Evolutionary conservation across 176 grass and related monocot genomes (phyloP).

Genomic region (Cenchrus americanus): DNA sequence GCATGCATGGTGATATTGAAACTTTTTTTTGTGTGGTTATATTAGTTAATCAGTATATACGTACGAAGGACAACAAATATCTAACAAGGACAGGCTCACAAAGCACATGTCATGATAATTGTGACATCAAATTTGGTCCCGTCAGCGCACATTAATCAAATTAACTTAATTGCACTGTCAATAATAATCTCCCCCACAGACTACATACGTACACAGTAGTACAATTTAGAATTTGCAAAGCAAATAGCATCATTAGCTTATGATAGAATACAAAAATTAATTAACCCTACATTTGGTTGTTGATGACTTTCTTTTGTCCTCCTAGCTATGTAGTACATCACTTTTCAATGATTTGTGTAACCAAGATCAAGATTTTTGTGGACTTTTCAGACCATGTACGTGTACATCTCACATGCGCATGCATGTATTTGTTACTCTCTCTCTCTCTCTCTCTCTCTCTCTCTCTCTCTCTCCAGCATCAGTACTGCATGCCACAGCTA

Average conservation of each 20-base stretch:
- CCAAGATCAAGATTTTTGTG: slow-evolving; percentile 15
- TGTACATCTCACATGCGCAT: slow-evolving; percentile 21
- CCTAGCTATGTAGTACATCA: neutral
- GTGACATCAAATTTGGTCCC: neutral
- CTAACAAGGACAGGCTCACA: too few relatives aligned
- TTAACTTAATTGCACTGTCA: neutral
- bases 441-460: neutral
- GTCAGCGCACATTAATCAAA: neutral
- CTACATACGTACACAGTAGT: too few relatives aligned
- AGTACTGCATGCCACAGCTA: neutral
- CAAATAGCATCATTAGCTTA: too few relatives aligned
- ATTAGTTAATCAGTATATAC: too few relatives aligned
- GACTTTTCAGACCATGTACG: slow-evolving; percentile 30
- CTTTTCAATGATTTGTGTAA: slow-evolving; percentile 13
- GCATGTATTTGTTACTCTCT: neutral
- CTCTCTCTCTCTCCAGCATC: neutral
- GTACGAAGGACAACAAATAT: too few relatives aligned
- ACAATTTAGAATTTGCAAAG: too few relatives aligned
- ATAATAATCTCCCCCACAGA: too few relatives aligned
- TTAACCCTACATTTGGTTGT: neutral
- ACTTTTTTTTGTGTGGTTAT: too few relatives aligned
- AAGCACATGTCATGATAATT: neutral
- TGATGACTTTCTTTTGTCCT: slow-evolving; percentile 17
- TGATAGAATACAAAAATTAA: too few relatives aligned
- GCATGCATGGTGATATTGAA: too few relatives aligned